phyloP scores from a whole-genome alignment of 768 basidiomycete species.

The Naganishia antarctica region DNA sequence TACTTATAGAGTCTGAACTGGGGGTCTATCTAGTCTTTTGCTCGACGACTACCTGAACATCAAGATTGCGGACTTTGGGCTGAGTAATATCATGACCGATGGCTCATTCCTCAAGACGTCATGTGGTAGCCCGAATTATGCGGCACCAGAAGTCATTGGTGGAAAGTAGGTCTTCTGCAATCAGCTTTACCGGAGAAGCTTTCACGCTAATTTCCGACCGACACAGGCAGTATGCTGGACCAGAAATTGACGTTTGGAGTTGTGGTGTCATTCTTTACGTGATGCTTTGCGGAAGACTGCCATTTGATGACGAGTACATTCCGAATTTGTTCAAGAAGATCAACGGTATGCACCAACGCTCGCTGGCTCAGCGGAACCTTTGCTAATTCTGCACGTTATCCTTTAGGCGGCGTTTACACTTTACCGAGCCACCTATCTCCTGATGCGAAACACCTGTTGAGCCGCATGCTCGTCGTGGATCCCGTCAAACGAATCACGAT shows the following conservation, averaged over 20 bases:
- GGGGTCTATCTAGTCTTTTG: constrained; percentile 37
- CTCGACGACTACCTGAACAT: constrained; percentile 55
- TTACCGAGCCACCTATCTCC: constrained; percentile 73
- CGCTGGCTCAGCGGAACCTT: not conserved
- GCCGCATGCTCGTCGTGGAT: constrained; percentile 86
- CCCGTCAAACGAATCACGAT: constrained; percentile 92
- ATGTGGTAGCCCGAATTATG: constrained; percentile 97
- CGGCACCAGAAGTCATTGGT: constrained; percentile 94
- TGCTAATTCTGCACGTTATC: constrained; percentile 50
- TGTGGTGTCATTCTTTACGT: constrained; percentile 98
- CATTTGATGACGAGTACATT: constrained; percentile 96
- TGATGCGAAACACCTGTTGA: constrained; percentile 74
- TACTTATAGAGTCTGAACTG: not conserved
- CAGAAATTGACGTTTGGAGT: constrained; percentile 98
- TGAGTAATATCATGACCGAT: constrained; percentile 92
- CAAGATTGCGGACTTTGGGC: constrained; percentile 98
- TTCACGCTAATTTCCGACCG: not conserved
- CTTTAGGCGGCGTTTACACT: constrained; percentile 68
- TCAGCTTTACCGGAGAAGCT: not conserved
- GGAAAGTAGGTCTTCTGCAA: constrained; percentile 58
- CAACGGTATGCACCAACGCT: constrained; percentile 51
- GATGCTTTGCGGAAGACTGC: constrained; percentile 88
- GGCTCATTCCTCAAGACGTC: constrained; percentile 95
- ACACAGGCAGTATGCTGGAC: constrained; percentile 74
- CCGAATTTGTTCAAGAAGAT: constrained; percentile 90